Evolutionary conservation across 345 rosid species (phyloP), one percentile per base, ranked within the genome.

Genomic region (Hibiscus mutabilis): DNA sequence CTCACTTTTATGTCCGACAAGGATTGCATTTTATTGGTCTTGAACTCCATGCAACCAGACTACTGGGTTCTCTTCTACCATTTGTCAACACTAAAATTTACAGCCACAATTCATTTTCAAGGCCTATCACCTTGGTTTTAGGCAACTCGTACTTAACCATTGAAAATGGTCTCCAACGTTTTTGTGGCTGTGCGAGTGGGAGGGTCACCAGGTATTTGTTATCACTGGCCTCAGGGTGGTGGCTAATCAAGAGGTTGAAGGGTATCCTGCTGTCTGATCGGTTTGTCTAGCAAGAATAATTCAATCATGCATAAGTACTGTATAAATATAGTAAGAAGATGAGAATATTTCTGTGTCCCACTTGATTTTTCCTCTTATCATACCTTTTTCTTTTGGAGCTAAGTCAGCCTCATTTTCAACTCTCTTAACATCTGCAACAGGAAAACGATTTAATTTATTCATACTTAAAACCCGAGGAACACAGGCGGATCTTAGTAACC

Each of bases 161-260:
- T 37, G 53, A 15, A 19, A 55, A 55, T 55, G 59, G 27, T 84
- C 83, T 81, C 82, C 74, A 63, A 61, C 62, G 58, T 71, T 79
- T 42, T 61, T 84, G 88, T 85, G 85, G 82, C 79, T 79, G 47
- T 60, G 74, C 83, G 72, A 82, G 89, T 87, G 86, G 89, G 75
- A 79, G 78, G 84, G 80, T 75, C 82, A 84, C 78, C 72, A 60
- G 69, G 72, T 60, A 68, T 67, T 44, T 76, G 77, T 67, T 85
- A 83, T 83, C 77, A 85, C 82, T 77, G 69, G 76, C 82, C 73
- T 57, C 18, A 55, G 74, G 77, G 79, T 71, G 67, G 80, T 83
- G 86, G 76, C 84, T 75, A 76, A 77, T 76, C 81, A 82, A 55
- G 59, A 64, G 62, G 66, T 31, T 71, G 78, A 84, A 69, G 71